Base-by-base conservation (phyloP, 106 monocot genomes). In the Xerophyta viscosa region DNA sequence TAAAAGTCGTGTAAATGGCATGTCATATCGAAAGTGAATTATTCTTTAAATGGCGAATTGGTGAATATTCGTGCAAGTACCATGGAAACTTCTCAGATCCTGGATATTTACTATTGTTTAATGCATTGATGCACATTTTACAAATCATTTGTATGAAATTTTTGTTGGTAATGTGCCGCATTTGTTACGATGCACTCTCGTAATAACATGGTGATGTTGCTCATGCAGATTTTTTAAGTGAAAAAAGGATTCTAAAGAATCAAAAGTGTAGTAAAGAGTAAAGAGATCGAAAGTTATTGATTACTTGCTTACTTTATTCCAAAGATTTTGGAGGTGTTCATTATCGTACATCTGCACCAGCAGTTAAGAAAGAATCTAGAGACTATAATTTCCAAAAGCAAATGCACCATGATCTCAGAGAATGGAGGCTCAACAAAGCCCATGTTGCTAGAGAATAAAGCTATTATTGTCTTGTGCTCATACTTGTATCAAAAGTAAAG, bases 331-430 rank as follows among this genome's bases (percentile, higher is more conserved):
- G 69, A 77, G 50, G 66, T 56, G 48, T 60, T 31, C 37, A 37
- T 61, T 66, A 58, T 24, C 49, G 37, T 29, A 26, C 56, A 48
- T 61, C 64, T 54, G 17, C 70, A 30, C 21, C 57, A 65, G 62
- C 79, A 79, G 79, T 79, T 69, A 72, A 79, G 26, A 79, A 69
- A 73, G 79, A 79, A 73, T 65, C 48, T 79, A 73, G 56, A 73
- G 79, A 44, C 50, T 50, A 50, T 57, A 72, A 65, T 66, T 68
- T 58, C 53, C 41, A 64, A 69, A 78, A 65, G 69, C 68, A 67
- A 71, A 61, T 69, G 56, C 52, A 76, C 47, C 57, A 65, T 72
- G 70, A 51, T 59, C 51, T 72, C 78, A 58, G 66, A 73, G 73
- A 69, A 60, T 68, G 58, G 68, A 68, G 61, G 73, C 36, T 60